Base-by-base conservation (phyloP, 2,329 filamentous ascomycete genomes). In the Botrytis medusae region DNA sequence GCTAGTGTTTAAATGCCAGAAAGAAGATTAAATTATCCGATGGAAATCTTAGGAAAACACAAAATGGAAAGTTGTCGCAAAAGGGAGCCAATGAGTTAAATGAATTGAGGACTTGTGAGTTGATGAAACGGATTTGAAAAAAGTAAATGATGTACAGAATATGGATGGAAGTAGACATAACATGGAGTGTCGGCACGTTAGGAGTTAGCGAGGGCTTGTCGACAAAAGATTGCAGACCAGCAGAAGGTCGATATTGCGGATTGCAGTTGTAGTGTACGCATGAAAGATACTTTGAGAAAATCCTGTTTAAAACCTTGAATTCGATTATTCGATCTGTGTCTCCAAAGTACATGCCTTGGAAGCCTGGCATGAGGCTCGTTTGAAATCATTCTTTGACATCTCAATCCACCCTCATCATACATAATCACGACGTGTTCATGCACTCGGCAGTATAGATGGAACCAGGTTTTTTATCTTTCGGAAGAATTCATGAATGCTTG, bases 401-500 rank as follows among this genome's bases (percentile, higher is more conserved):
- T 42, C 48, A 59, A 32, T 44, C 68, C 68, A 62, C 59, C 65
- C 42, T 69, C 65, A 54, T 70, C 68, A 70, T 40, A 54, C 29
- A 72, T 37, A 60, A 59, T 72, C 70, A 71, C 69, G 51, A 14
- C 25, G 44, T 51, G 61, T 67, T 65, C 60, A 59, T 72, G 60
- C 70, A 72, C 48, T 54, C 16, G 61, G 48, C 60, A 64, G 48
- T 32, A 40, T 37, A n/a, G 29, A 65, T 42, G 44, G 44, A 51
- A 48, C 40, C 61, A 59, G 34, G 14, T 51, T 32, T 29, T 60
- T 40, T 29, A 63, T 71, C 69, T 63, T 63, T 68, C 62, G 63
- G 34, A 69, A 42, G 44, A 69, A 54, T 64, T 67, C 63, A 60
- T 72, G 57, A 64, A 72, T 60, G 69, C 69, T 72, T 74, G 69